phyloP scores from a whole-genome alignment of 768 basidiomycete genomes.

The Termitomyces sp. region DNA sequence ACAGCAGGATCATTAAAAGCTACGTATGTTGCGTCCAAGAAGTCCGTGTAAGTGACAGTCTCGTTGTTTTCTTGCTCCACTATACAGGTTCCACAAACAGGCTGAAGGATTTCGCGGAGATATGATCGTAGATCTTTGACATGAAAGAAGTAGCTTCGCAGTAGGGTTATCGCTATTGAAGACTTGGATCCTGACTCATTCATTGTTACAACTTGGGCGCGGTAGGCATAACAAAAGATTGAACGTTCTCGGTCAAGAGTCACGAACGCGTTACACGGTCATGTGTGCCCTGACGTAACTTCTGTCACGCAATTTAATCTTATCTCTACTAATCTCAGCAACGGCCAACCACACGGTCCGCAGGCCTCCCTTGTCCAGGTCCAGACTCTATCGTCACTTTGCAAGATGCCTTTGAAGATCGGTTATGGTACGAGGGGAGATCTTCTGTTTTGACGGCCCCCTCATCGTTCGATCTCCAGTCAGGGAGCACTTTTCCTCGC shows the following conservation, averaged over 20 bases:
- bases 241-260: too few relatives aligned
- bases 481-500: conserved; percentile 88
- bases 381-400: not conserved
- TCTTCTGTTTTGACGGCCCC: not conserved
- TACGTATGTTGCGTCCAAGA: conserved; percentile 45
- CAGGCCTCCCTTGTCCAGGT: not conserved
- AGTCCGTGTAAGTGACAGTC: conserved; percentile 20
- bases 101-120: conserved; percentile 29
- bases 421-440: conserved; percentile 36
- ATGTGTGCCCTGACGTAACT: not conserved
- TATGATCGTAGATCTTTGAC: conserved; percentile 35
- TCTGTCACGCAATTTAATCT: not conserved
- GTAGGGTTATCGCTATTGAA: conserved; percentile 21
- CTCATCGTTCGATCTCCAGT: conserved; percentile 32
- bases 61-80: conserved; percentile 20
- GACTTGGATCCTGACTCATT: not conserved
- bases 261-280: conserved; percentile 11
- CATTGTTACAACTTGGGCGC: not conserved
- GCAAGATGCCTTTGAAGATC: conserved; percentile 32
- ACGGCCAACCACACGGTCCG: not conserved
- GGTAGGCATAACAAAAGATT: not conserved
- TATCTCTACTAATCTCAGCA: not conserved
- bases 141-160: conserved; percentile 38
- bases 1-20: conserved; percentile 22
- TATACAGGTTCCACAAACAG: not conserved